Percentiles rank a stretch among this genome's conserved stretches.
phyloP scores from a whole-genome alignment of 305 asterid species.

The Rubia balearica region DNA sequence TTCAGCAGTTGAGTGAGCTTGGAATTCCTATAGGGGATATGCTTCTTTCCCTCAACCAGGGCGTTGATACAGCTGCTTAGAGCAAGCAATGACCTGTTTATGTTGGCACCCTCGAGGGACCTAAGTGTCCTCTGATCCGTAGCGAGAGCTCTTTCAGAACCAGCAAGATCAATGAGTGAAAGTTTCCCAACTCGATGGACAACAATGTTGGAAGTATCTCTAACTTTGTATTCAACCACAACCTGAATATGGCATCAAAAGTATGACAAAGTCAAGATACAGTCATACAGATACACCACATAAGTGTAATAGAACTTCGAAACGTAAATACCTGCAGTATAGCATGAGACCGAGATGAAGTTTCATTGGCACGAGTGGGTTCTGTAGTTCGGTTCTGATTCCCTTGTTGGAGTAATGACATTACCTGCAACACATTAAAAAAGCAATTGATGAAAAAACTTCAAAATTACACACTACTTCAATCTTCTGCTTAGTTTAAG shows the following conservation, averaged over 20 bases:
- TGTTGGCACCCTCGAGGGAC: constrained; percentile 64
- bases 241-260: constrained; percentile 28
- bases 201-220: constrained; percentile 35
- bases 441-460: background rate
- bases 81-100: constrained; percentile 58
- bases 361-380: constrained; percentile 60
- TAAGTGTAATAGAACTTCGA: background rate
- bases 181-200: constrained; percentile 47
- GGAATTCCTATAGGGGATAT: constrained; percentile 56
- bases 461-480: background rate
- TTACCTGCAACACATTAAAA: constrained; percentile 30
- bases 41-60: constrained; percentile 61
- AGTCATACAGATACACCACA: background rate
- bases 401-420: constrained; percentile 63
- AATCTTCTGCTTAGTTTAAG: constrained; percentile 9
- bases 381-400: constrained; percentile 52
- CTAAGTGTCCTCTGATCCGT: constrained; percentile 62
- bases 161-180: constrained; percentile 60
- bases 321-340: constrained; percentile 43
- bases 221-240: constrained; percentile 33
- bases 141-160: constrained; percentile 68
- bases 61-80: constrained; percentile 67
- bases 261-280: constrained; percentile 1
- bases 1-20: constrained; percentile 60
- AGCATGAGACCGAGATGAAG: constrained; percentile 65